Evolutionary conservation across 495 filamentous ascomycete species (phyloP).

Genomic region (Neurospora sp.): DNA sequence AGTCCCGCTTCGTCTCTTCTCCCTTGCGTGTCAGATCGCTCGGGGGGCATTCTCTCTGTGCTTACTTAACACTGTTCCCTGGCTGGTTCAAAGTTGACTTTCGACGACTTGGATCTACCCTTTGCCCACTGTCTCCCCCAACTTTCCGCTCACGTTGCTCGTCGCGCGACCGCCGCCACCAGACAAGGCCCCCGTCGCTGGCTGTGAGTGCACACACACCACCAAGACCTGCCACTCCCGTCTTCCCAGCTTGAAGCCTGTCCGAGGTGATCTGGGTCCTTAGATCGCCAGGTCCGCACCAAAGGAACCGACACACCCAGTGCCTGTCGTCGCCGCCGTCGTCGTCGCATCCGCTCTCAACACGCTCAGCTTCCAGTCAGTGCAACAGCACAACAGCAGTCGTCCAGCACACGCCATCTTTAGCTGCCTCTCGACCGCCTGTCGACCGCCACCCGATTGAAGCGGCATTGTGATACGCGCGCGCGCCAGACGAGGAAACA

Average conservation of each 20-base stretch:
- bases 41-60: background rate
- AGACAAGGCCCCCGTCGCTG: background rate
- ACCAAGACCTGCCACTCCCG: background rate
- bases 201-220: background rate
- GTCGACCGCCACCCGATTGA: constrained; percentile 8
- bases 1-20: background rate
- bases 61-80: background rate
- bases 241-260: background rate
- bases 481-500: background rate
- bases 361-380: background rate
- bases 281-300: background rate
- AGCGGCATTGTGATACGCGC: constrained; percentile 7
- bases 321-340: constrained; percentile 2
- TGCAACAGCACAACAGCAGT: background rate
- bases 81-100: background rate
- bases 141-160: background rate
- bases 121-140: background rate
- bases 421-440: constrained; percentile 1
- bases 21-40: background rate
- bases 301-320: background rate
- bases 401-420: background rate
- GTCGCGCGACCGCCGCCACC: background rate
- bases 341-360: constrained; percentile 3
- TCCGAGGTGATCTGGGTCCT: background rate
- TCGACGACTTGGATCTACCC: background rate